Base-by-base conservation (phyloP, 306 rosid species). In the Cucumis melo region DNA sequence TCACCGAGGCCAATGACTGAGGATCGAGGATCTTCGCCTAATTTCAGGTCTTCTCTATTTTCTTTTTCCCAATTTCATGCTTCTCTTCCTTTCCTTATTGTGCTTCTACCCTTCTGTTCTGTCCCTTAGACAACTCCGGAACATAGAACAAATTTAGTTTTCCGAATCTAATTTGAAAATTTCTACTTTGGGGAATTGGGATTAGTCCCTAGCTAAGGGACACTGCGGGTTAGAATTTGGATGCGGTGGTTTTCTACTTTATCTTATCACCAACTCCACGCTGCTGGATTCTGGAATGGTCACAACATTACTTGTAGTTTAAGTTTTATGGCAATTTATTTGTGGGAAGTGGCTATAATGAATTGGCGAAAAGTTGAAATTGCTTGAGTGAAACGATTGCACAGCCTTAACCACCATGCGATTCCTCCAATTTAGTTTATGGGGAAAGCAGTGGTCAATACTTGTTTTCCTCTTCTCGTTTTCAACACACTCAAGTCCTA, bases 1-100 rank as follows among this genome's bases (percentile, higher is more conserved):
- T 81, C 98, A 54, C 90, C 99, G 11, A 80, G 90, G 73, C 83
- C 83, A 57, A 83, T 73, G 53, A 82, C 96, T 20, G 95, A 90
- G 77, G 97, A 87, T 87, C 96, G 96, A 71, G 90, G 87, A 38
- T 80, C 93, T 84, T 60, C 91, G n/a, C 72, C 85, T 19, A 87
- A 87, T 82, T 81, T 89, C 83, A 94, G 98, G 98, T 91, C 27
- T 73, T 48, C 53, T 36, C 1, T 10, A 23, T 58, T 8, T 16
- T 8, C 1, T 6, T 12, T 7, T 23, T 29, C 9, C 12, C 68
- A 20, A 34, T 17, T 23, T 67, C 41, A 58, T 81, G 4, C 58
- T 19, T 42, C 44, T 54, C 24, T 38, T 4, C 36, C 21, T 39
- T 14, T 39, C 5, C 74, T 46, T 56, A 16, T 57, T 48, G 70